Conservation (phyloP, 768 basidiomycete genomes). For the Strobilomyces dryophilus region DNA sequence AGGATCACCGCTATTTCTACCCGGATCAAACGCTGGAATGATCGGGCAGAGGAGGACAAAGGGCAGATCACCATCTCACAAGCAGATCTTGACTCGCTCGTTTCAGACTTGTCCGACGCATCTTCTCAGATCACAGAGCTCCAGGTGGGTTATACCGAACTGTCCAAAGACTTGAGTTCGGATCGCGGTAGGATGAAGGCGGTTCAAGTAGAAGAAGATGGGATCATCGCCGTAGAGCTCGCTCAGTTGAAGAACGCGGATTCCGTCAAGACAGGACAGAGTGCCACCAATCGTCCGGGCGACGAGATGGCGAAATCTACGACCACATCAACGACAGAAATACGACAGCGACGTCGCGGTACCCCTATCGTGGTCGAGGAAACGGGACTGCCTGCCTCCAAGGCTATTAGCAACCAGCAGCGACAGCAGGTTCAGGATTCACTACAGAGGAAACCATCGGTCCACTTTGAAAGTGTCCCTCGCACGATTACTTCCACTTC, state of each 20-base stretch:
- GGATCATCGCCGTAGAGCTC: too few species aligned
- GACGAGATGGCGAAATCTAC: too few species aligned
- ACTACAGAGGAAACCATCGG: too few species aligned
- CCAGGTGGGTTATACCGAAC: background rate
- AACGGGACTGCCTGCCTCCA: background rate
- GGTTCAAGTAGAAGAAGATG: too few species aligned
- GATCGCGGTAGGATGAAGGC: background rate
- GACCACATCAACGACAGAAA: too few species aligned
- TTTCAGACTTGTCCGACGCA: background rate
- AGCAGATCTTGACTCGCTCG: slow-evolving; percentile 7
- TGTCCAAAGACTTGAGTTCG: background rate
- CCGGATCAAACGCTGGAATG: slow-evolving; percentile 1
- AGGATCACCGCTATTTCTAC: background rate
- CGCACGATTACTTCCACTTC: background rate
- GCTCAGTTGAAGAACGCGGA: too few species aligned
- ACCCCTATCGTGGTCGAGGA: too few species aligned
- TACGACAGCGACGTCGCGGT: too few species aligned
- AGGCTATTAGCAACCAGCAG: background rate
- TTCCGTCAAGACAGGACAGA: too few species aligned
- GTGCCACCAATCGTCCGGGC: too few species aligned
- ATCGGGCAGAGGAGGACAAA: background rate
- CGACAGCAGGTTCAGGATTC: too few species aligned
- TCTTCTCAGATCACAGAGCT: background rate
- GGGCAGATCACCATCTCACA: background rate
- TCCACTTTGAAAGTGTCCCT: too few species aligned